Percentiles rank a stretch among this genome's conserved stretches.
Conservation (phyloP, 805 yeast species). For the Priceomyces castillae region DNA sequence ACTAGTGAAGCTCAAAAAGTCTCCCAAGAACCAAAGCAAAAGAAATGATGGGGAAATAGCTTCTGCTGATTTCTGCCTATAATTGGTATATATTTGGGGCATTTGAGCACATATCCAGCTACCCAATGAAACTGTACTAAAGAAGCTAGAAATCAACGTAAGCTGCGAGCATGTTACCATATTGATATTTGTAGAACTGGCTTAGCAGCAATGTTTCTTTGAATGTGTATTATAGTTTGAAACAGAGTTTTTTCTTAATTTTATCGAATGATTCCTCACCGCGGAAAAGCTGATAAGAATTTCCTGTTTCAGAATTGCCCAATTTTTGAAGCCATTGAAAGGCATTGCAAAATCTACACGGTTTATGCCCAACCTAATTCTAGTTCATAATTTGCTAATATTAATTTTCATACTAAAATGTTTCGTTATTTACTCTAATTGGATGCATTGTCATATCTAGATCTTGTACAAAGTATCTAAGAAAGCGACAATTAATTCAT, state of each 20-base stretch:
- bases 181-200: not conserved
- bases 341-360: no score
- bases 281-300: constrained; percentile 1
- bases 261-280: not conserved
- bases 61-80: constrained; percentile 57
- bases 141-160: constrained; percentile 21
- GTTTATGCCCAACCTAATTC: no score
- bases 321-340: no score
- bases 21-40: constrained; percentile 65
- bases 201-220: no score
- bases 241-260: not conserved
- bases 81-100: constrained; percentile 66
- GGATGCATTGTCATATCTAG: constrained; percentile 4
- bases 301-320: not conserved
- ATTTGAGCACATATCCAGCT: constrained; percentile 75
- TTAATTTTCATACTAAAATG: no score
- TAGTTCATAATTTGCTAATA: no score
- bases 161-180: constrained; percentile 3
- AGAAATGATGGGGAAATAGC: constrained; percentile 64
- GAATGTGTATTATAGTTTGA: no score
- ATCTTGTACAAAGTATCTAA: constrained; percentile 74
- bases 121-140: constrained; percentile 43
- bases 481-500: constrained; percentile 72
- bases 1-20: constrained; percentile 49
- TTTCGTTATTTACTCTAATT: no score